phyloP scores from a whole-genome alignment of 768 basidiomycete genomes.

The Hygrophorus pudorinus region DNA sequence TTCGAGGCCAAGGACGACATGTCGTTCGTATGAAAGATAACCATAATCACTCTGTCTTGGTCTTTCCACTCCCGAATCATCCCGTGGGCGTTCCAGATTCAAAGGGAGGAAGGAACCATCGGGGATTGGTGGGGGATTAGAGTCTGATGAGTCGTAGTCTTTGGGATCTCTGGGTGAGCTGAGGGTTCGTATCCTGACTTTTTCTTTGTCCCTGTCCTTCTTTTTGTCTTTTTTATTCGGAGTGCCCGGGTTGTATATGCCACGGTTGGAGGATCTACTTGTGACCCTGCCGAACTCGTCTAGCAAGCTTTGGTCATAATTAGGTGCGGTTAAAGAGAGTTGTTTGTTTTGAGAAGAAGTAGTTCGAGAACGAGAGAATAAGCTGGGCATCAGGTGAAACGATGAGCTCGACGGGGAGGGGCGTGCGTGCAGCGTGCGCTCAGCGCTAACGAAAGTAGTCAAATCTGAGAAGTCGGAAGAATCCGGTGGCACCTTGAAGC shows the following conservation, averaged over 20 bases:
- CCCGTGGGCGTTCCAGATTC: constrained; percentile 37
- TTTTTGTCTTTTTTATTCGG: constrained; percentile 45
- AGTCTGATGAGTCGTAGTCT: constrained; percentile 17
- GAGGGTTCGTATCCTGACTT: constrained; percentile 30
- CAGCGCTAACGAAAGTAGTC: no score
- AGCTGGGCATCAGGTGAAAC: constrained; percentile 6
- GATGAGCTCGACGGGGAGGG: no score
- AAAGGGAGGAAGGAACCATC: constrained; percentile 47
- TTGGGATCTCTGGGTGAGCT: constrained; percentile 26
- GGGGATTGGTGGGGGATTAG: constrained; percentile 29
- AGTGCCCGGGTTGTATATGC: constrained; percentile 14
- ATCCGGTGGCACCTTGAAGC: no score
- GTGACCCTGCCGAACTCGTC: constrained; percentile 63
- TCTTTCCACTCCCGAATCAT: constrained; percentile 26
- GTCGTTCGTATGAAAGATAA: constrained; percentile 61
- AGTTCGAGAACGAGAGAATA: constrained; percentile 10
- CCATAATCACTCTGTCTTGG: constrained; percentile 47
- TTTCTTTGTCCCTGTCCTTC: constrained; percentile 31
- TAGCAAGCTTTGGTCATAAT: constrained; percentile 15
- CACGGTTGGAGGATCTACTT: constrained; percentile 33
- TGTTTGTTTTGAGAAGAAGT: constrained; percentile 8
- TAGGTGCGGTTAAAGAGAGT: constrained; percentile 4
- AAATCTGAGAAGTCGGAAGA: background rate
- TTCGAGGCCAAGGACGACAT: constrained; percentile 69
- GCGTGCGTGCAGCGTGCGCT: no score